Evolutionary conservation across 169 alveolate genomes (phyloP).

Genomic region (Eimeria tenella): DNA sequence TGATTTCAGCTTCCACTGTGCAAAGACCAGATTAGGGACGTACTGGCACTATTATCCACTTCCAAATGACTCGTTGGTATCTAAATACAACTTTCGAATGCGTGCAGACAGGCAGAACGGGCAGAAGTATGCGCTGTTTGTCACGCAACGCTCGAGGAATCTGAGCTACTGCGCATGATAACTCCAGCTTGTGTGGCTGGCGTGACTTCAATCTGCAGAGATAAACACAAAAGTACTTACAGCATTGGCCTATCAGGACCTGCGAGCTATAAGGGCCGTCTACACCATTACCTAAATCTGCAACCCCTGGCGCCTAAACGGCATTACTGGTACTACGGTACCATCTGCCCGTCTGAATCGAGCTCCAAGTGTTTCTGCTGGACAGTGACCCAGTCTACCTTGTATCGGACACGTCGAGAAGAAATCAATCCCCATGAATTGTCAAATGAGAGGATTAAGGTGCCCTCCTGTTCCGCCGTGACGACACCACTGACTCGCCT

Average conservation of each 20-base stretch:
- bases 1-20: too few species aligned
- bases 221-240: neutral
- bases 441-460: constrained; percentile 68
- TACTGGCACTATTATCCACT: neutral
- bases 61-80: neutral
- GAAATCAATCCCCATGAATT: constrained; percentile 81
- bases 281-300: too few species aligned
- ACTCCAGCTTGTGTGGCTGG: constrained; percentile 49
- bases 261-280: too few species aligned
- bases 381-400: constrained; percentile 5
- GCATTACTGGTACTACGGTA: too few species aligned
- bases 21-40: neutral
- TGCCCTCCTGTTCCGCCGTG: constrained; percentile 72
- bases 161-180: constrained; percentile 21
- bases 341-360: too few species aligned
- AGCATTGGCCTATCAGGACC: too few species aligned
- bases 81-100: neutral
- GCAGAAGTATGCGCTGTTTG: too few species aligned
- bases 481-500: constrained; percentile 77
- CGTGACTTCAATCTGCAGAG: constrained; percentile 62
- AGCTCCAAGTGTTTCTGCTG: neutral
- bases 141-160: constrained; percentile 9
- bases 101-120: neutral
- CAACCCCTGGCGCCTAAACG: too few species aligned
- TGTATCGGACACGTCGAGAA: constrained; percentile 76